Evolutionary conservation across 441 rosid species (phyloP).

Genomic region (Brassica hybrid): DNA sequence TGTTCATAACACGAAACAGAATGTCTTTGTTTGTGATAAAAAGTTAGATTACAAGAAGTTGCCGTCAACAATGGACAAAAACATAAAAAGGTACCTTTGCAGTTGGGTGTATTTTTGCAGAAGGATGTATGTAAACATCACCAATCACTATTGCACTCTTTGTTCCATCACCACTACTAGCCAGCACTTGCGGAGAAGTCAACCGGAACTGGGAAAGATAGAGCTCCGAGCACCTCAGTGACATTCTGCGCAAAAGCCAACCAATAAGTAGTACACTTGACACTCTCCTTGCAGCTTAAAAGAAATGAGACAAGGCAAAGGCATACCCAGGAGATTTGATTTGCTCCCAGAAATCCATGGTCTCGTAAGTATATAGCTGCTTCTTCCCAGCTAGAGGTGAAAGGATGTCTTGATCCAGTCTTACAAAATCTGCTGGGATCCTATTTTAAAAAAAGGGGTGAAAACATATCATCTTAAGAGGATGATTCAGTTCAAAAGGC

Average conservation of each 20-base stretch:
- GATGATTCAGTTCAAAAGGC: slow-evolving; percentile 3
- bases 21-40: slow-evolving; percentile 3
- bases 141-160: slow-evolving; percentile 70
- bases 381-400: slow-evolving; percentile 96
- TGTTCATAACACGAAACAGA: slow-evolving; percentile 43
- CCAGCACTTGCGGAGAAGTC: slow-evolving; percentile 79
- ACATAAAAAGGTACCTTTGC: slow-evolving; percentile 64
- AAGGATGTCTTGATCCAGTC: slow-evolving; percentile 94
- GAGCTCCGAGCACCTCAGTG: slow-evolving; percentile 79
- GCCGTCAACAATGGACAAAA: slow-evolving; percentile 9
- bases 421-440: slow-evolving; percentile 75
- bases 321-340: slow-evolving; percentile 92
- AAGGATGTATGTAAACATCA: slow-evolving; percentile 92
- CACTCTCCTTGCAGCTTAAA: background rate
- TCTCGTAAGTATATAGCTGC: slow-evolving; percentile 81
- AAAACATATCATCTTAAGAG: background rate
- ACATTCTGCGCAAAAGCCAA: slow-evolving; percentile 63
- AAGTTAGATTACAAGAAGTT: slow-evolving; percentile 5
- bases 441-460: slow-evolving; percentile 41
- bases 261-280: slow-evolving; percentile 11
- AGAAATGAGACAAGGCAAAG: slow-evolving; percentile 14
- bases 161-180: slow-evolving; percentile 71
- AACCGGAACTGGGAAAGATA: slow-evolving; percentile 81
- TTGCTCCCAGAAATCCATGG: slow-evolving; percentile 96
- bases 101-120: slow-evolving; percentile 95